A percentile compares a stretch with the other conserved stretches of the same genome.
phyloP scores from a whole-genome alignment of 2,329 filamentous ascomycete species.

The Herpotrichia juniperi region DNA sequence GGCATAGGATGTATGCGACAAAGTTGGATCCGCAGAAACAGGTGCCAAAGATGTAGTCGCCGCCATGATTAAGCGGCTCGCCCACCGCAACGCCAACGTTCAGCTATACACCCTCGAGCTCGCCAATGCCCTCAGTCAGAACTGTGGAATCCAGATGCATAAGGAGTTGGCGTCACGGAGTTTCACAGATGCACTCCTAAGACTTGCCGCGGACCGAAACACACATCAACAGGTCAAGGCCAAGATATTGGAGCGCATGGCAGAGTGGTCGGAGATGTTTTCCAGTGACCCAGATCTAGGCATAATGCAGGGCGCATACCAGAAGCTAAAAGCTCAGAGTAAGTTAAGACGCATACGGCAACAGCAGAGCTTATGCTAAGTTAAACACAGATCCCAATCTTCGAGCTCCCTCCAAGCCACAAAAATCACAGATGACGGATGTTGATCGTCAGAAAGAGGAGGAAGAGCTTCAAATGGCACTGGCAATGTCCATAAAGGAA shows the following conservation, averaged over 20 bases:
- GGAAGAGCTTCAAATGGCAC: slow-evolving; percentile 94
- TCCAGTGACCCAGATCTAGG: slow-evolving; percentile 85
- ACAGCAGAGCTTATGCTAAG: slow-evolving; percentile 16
- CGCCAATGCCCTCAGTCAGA: slow-evolving; percentile 88
- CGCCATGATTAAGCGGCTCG: slow-evolving; percentile 88
- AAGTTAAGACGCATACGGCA: slow-evolving; percentile 9
- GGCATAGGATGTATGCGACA: slow-evolving; percentile 64
- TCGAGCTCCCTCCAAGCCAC: slow-evolving; percentile 88
- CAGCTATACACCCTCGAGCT: slow-evolving; percentile 93
- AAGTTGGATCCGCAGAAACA: slow-evolving; percentile 58
- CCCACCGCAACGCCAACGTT: slow-evolving; percentile 93
- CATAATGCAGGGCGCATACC: slow-evolving; percentile 96
- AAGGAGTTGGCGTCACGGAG: slow-evolving; percentile 88
- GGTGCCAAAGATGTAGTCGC: slow-evolving; percentile 83
- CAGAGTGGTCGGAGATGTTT: slow-evolving; percentile 96
- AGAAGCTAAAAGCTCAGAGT: slow-evolving; percentile 78
- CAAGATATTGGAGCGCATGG: slow-evolving; percentile 96
- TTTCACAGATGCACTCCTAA: slow-evolving; percentile 91
- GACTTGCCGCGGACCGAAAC: slow-evolving; percentile 90
- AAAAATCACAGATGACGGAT: slow-evolving; percentile 90
- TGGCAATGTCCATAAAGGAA: slow-evolving; percentile 91
- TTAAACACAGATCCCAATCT: slow-evolving; percentile 78
- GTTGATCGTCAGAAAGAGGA: slow-evolving; percentile 93
- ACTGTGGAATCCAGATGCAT: slow-evolving; percentile 86
- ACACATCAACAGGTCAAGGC: slow-evolving; percentile 96